Evolutionary conservation across 192 early-diverging fungal species (phyloP).

Genomic region (Kappamyces sp.): DNA sequence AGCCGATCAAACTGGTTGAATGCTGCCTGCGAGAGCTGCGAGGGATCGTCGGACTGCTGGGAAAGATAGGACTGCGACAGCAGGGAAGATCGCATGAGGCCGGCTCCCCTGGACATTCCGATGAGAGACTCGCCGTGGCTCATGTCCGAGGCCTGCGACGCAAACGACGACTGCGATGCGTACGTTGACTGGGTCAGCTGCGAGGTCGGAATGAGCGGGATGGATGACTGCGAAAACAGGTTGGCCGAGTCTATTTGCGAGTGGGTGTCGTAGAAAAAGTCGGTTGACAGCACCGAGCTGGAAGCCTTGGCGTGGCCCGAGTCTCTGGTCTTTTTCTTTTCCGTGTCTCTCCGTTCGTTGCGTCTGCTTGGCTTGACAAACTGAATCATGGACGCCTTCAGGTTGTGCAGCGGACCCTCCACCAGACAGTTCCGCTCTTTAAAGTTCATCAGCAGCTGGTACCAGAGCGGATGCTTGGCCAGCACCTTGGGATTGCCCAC

Average conservation of each 20-base stretch:
- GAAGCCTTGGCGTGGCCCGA: constrained; percentile 18
- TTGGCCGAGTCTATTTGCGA: constrained; percentile 11
- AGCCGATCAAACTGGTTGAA: no score
- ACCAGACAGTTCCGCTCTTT: constrained; percentile 85
- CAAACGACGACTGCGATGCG: no score
- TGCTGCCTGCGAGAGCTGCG: no score
- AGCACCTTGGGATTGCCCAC: constrained; percentile 94
- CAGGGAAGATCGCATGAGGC: no score
- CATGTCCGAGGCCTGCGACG: no score
- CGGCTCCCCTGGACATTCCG: no score
- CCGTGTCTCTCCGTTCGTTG: constrained; percentile 1
- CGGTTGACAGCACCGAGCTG: no score
- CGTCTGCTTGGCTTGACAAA: constrained; percentile 48
- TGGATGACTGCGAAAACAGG: constrained; percentile 19
- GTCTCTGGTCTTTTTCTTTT: neutral
- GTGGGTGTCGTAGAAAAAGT: constrained; percentile 1
- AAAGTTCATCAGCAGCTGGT: constrained; percentile 89
- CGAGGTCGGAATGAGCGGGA: constrained; percentile 20
- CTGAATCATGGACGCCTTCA: constrained; percentile 85
- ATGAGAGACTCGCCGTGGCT: no score
- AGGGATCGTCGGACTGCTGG: no score
- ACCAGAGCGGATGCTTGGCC: constrained; percentile 91
- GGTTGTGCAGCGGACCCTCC: constrained; percentile 84
- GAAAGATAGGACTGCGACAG: no score
- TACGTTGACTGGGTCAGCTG: constrained; percentile 14